phyloP scores from a whole-genome alignment of 2,329 filamentous ascomycete species.

The Xylaria sp. region DNA sequence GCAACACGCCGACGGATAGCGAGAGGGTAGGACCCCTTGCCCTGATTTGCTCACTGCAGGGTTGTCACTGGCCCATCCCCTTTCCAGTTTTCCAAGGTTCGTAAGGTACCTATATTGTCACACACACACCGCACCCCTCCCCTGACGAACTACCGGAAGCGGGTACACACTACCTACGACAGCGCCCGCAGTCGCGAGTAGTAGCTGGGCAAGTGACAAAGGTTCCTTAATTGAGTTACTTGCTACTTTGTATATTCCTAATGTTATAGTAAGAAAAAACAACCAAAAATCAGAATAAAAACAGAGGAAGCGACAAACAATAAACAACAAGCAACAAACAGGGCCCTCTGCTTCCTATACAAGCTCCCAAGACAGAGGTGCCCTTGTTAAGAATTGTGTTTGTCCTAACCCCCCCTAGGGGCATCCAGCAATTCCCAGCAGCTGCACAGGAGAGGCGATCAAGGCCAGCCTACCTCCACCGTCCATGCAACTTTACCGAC shows the following conservation, averaged over 20 bases:
- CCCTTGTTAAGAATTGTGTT: slow-evolving; percentile 24
- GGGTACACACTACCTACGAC: not conserved
- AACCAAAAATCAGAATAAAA: not conserved
- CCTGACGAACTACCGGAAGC: not conserved
- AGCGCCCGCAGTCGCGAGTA: slow-evolving; percentile 5
- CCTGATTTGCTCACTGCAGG: slow-evolving; percentile 18
- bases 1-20: slow-evolving; percentile 2
- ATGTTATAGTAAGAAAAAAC: too few relatives aligned
- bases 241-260: not conserved
- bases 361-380: not conserved
- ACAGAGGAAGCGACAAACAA: slow-evolving; percentile 8
- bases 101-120: not conserved
- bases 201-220: slow-evolving; percentile 5
- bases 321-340: not conserved
- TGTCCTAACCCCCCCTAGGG: slow-evolving; percentile 17
- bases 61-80: slow-evolving; percentile 25
- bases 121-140: slow-evolving; percentile 14
- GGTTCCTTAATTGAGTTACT: not conserved
- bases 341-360: slow-evolving; percentile 10
- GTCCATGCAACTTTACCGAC: not conserved
- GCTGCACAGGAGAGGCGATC: slow-evolving; percentile 25
- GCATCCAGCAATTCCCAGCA: slow-evolving; percentile 28
- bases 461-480: slow-evolving; percentile 7
- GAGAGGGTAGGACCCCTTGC: slow-evolving; percentile 12
- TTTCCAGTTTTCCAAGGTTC: slow-evolving; percentile 20